Conservation (phyloP, 2,329 filamentous ascomycete genomes). For the Phialophora verrucosa region DNA sequence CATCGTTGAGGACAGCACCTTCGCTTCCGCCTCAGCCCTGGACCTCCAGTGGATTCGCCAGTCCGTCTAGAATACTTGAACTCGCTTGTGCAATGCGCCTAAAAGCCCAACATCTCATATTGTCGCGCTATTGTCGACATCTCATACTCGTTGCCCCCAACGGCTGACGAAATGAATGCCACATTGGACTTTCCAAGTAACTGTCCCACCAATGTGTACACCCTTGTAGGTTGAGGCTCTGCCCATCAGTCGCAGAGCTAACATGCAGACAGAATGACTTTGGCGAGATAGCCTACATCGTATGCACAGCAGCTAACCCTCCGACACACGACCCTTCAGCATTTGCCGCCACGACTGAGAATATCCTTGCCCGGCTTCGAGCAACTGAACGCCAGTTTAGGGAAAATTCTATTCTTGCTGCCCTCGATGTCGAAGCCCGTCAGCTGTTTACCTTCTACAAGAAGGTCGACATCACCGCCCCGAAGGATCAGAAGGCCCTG, state of each 20-base stretch:
- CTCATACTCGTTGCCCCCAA: constrained; percentile 33
- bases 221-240: constrained; percentile 31
- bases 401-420: constrained; percentile 38
- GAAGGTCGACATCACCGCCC: constrained; percentile 38
- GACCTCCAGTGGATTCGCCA: background rate
- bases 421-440: constrained; percentile 33
- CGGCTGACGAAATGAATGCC: constrained; percentile 37
- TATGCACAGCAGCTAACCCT: constrained; percentile 37
- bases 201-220: constrained; percentile 37
- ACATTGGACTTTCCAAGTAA: constrained; percentile 35
- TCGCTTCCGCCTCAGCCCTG: background rate
- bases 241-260: constrained; percentile 9
- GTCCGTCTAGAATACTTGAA: background rate
- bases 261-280: constrained; percentile 34
- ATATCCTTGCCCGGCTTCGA: constrained; percentile 34
- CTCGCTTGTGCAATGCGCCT: constrained; percentile 28
- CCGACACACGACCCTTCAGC: constrained; percentile 27
- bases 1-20: background rate
- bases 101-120: constrained; percentile 12
- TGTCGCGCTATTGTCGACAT: constrained; percentile 25
- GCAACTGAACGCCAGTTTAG: constrained; percentile 38
- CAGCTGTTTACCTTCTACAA: constrained; percentile 41
- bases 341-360: constrained; percentile 20
- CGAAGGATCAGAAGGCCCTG: constrained; percentile 37
- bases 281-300: constrained; percentile 40